Conservation (phyloP, 306 rosid species). For the Castanea sativa region DNA sequence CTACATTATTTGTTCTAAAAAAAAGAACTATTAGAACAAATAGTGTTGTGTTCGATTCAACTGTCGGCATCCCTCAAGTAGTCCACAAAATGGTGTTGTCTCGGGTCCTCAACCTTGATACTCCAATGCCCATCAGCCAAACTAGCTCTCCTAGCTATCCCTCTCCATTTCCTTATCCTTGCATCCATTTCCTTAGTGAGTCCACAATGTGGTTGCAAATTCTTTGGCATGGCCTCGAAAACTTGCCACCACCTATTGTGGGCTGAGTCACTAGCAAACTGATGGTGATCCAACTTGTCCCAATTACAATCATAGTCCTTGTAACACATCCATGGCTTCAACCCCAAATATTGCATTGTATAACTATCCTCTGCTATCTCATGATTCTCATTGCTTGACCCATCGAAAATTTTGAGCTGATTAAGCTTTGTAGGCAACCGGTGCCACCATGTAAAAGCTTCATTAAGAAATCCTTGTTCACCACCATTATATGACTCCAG, state of each 20-base stretch:
- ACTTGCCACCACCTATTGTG: constrained; percentile 71
- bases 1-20: not conserved
- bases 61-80: not conserved
- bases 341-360: constrained; percentile 65
- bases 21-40: not conserved
- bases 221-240: constrained; percentile 56
- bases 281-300: constrained; percentile 41
- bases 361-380: constrained; percentile 24
- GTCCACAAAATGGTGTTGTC: constrained; percentile 35
- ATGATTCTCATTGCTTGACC: not conserved
- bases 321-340: constrained; percentile 92
- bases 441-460: constrained; percentile 87
- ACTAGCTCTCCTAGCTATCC: constrained; percentile 35
- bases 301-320: constrained; percentile 92
- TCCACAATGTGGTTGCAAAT: constrained; percentile 53
- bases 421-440: constrained; percentile 53
- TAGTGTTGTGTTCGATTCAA: not conserved
- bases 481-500: constrained; percentile 68
- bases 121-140: constrained; percentile 61
- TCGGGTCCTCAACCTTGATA: constrained; percentile 53
- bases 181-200: constrained; percentile 45
- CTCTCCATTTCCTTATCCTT: constrained; percentile 37
- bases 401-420: constrained; percentile 29
- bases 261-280: constrained; percentile 60
- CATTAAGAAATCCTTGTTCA: constrained; percentile 84